These are phyloP conservation scores for Citrus reticulata DNA, from an alignment of 345 rosid species.

Conservation along the genomic window DNA sequence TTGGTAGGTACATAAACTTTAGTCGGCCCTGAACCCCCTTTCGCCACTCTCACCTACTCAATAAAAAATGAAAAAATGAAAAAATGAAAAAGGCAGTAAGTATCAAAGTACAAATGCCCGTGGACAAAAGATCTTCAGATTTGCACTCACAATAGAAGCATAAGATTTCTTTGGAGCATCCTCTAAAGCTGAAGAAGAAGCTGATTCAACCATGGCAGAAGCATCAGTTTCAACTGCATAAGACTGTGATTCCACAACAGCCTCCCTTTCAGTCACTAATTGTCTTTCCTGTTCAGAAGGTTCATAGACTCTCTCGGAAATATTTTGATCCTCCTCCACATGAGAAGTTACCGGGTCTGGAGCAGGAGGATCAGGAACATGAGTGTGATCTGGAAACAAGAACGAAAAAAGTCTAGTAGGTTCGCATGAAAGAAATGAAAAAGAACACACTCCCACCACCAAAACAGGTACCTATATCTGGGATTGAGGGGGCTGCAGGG, in stretches of 20 bases:
- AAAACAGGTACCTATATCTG: constrained; percentile 45
- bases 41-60: constrained; percentile 55
- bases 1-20: constrained; percentile 42
- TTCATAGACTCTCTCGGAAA: constrained; percentile 43
- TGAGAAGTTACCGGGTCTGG: constrained; percentile 25
- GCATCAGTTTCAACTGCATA: constrained; percentile 29
- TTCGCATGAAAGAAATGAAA: not conserved
- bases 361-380: constrained; percentile 28
- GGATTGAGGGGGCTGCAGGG: constrained; percentile 25
- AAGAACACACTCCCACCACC: not conserved
- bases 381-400: constrained; percentile 28
- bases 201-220: constrained; percentile 25
- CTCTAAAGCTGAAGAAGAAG: constrained; percentile 41
- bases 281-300: constrained; percentile 31
- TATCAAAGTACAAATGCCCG: not conserved
- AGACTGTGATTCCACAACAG: constrained; percentile 34
- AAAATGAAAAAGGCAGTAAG: not conserved
- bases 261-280: constrained; percentile 33
- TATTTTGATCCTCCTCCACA: constrained; percentile 34
- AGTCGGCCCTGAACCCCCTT: constrained; percentile 39
- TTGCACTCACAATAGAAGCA: constrained; percentile 73
- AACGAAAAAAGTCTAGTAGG: not conserved
- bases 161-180: constrained; percentile 70
- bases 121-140: not conserved
- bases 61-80: not conserved